A percentile compares a stretch with the other conserved stretches of the same genome.
Conservation (phyloP, 768 basidiomycete genomes). For the Macrolepiota fuliginosa region DNA sequence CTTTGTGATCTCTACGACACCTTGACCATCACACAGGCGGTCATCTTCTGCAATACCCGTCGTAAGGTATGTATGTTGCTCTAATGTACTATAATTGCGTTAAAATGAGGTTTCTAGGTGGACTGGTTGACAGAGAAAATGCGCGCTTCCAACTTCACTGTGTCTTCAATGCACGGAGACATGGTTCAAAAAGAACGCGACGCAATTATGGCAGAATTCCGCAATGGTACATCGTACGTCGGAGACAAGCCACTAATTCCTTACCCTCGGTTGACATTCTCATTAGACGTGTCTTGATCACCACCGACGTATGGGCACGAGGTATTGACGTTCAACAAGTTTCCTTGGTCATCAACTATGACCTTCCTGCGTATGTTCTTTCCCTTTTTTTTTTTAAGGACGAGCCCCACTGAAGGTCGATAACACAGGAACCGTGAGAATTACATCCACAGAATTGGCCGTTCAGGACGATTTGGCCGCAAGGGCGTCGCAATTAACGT, state of each 20-base stretch:
- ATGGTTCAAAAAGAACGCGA: conserved; percentile 96
- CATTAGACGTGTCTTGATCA: conserved; percentile 85
- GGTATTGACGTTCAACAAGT: conserved; percentile 99
- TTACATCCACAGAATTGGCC: conserved; percentile 99
- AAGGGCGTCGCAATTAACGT: conserved; percentile 99
- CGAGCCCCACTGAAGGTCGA: not conserved
- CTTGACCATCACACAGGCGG: conserved; percentile 97
- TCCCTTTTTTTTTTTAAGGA: conserved; percentile 5
- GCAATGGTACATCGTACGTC: conserved; percentile 84
- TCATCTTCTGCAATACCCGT: conserved; percentile 98
- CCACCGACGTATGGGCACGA: conserved; percentile 96
- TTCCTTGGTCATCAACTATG: conserved; percentile 96
- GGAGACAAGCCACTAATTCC: conserved; percentile 5
- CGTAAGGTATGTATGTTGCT: conserved; percentile 66
- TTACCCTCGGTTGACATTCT: conserved; percentile 17
- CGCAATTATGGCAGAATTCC: conserved; percentile 96
- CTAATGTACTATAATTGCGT: not conserved
- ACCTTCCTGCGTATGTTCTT: conserved; percentile 81
- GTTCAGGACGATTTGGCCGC: conserved; percentile 97
- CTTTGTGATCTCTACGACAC: conserved; percentile 97
- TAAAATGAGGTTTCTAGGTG: conserved; percentile 48
- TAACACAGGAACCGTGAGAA: conserved; percentile 86
- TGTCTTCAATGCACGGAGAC: conserved; percentile 94
- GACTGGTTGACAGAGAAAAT: conserved; percentile 99
- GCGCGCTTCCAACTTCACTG: conserved; percentile 98